Evolutionary conservation across 2,329 filamentous ascomycete species (phyloP), one percentile per base, ranked within the genome.

Genomic region (Blumeria hordei): DNA sequence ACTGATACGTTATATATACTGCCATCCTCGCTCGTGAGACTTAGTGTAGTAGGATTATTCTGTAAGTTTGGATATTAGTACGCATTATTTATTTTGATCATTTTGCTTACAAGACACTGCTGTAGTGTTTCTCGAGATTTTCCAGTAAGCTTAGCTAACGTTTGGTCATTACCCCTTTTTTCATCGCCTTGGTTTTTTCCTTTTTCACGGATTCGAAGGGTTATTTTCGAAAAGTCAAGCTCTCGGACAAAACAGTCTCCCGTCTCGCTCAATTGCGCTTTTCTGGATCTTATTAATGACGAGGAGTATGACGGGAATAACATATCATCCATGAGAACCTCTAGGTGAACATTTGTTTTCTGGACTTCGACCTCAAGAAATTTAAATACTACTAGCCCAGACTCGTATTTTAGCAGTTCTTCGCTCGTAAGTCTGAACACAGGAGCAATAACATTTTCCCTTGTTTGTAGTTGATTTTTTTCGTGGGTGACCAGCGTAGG

Each of bases 191-290:
- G 80, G 62, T 77, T 78, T 60, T 94, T 83, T 14, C 78, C 74
- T 66, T 88, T 87, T 63, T 90, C 84, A 45, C 87, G 80, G 51
- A 95, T 74, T 56, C 88, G 85, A 59, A 98, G 75, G 0, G 88
- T 96, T 57, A 98, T 79, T 60, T 83, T 85, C 3, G 92, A 98
- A 62, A 95, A 88, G 60, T 98, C 93, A n/a, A 98, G 75, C 67
- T 98, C 92, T 58, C 92, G 86, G 57, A 98, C 85, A 69, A 98
- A 88, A 55, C 88, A 92, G 68, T 98, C 92, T 52, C 90, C 88
- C 64, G 88, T 88, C 69, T 98, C 92, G 61, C 92, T 85, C 67
- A 96, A 87, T 54, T 78, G 84, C 64, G 81, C 76, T 10, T 74
- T 71, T 61, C 74, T 82, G 43, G 74, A 76, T 63, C 78, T 81